Conservation (phyloP, 2,329 filamentous ascomycete genomes). For the Aureobasidium melanogenum region DNA sequence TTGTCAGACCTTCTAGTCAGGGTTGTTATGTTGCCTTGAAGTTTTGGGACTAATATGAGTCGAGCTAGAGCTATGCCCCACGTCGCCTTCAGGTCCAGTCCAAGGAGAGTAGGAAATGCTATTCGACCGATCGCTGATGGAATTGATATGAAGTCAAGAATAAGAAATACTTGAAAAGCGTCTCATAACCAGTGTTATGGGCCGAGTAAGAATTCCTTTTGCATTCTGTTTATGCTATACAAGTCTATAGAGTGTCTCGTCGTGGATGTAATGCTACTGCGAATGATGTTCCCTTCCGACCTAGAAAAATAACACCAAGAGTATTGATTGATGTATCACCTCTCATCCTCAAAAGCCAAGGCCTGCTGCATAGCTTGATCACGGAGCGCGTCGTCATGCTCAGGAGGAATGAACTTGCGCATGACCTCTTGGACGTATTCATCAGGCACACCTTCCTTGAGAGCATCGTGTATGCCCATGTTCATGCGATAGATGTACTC, state of each 20-base stretch:
- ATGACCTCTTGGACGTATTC: conserved; percentile 48
- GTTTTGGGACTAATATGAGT: no score
- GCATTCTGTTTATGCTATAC: not conserved
- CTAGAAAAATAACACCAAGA: not conserved
- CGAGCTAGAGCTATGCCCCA: no score
- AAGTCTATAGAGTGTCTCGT: not conserved
- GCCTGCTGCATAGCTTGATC: conserved; percentile 31
- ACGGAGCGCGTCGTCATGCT: conserved; percentile 20
- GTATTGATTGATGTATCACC: not conserved
- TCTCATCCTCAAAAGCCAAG: conserved; percentile 21
- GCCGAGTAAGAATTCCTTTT: not conserved
- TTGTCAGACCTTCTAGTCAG: no score
- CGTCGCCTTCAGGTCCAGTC: no score
- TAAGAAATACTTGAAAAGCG: no score
- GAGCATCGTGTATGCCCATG: conserved; percentile 50
- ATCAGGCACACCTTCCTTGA: conserved; percentile 44
- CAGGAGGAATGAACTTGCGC: conserved; percentile 40
- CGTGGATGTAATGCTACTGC: not conserved
- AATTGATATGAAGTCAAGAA: no score
- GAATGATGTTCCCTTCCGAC: not conserved
- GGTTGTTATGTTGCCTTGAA: no score
- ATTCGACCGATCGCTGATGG: no score
- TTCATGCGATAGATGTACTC: conserved; percentile 61
- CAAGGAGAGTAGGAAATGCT: no score
- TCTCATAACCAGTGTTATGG: no score